A percentile compares a stretch with the other conserved stretches of the same genome.
Evolutionary conservation across 2,329 filamentous ascomycete species (phyloP).

Genomic region (Beauveria scarabaeidicola): DNA sequence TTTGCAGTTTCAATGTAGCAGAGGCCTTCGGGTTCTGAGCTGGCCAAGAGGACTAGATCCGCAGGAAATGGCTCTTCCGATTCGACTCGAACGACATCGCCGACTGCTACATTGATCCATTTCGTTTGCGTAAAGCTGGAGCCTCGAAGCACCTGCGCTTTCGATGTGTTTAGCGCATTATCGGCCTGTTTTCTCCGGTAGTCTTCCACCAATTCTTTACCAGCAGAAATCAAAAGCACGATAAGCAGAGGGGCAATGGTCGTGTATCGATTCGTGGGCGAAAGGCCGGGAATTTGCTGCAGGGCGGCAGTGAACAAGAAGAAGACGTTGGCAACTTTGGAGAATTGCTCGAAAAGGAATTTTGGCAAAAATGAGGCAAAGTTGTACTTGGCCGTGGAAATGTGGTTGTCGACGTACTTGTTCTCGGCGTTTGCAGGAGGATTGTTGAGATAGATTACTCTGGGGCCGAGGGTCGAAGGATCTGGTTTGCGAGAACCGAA

Average conservation of each 20-base stretch:
- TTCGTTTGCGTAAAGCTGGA: constrained; percentile 77
- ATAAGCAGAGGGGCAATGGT: constrained; percentile 91
- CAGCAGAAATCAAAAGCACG: constrained; percentile 87
- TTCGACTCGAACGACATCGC: constrained; percentile 86
- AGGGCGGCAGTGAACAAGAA: constrained; percentile 95
- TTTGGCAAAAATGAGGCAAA: constrained; percentile 87
- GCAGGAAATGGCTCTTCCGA: constrained; percentile 94
- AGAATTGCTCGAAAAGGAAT: constrained; percentile 97
- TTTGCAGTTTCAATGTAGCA: constrained; percentile 99
- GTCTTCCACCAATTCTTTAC: constrained; percentile 91
- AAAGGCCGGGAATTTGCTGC: constrained; percentile 92
- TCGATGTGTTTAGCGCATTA: constrained; percentile 78
- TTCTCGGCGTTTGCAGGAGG: constrained; percentile 80
- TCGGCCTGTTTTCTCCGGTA: constrained; percentile 84
- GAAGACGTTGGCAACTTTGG: constrained; percentile 97
- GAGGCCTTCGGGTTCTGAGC: constrained; percentile 91
- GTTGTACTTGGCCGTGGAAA: constrained; percentile 98
- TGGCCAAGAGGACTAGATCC: constrained; percentile 84
- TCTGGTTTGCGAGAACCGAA: constrained; percentile 79
- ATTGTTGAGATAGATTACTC: constrained; percentile 94
- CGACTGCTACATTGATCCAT: constrained; percentile 90
- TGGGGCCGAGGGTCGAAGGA: constrained; percentile 81
- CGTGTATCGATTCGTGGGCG: constrained; percentile 90
- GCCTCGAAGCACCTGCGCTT: constrained; percentile 72
- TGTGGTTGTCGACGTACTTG: constrained; percentile 93